Evolutionary conservation across 1,139 yeast species (phyloP).

Genomic region (Scheffersomyces segobiensis): DNA sequence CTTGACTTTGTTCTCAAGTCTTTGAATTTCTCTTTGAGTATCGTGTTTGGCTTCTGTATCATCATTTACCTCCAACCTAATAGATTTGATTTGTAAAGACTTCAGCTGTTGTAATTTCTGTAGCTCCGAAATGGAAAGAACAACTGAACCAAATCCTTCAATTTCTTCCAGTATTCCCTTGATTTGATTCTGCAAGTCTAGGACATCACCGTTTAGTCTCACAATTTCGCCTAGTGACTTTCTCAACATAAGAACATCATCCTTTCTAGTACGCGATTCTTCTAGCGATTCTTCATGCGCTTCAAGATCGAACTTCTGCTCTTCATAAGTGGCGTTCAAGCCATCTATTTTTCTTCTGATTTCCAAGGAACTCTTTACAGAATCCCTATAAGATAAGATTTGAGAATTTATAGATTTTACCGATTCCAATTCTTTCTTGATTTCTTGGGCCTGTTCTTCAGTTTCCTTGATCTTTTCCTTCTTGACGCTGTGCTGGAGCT

Average conservation of each 20-base stretch:
- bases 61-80: slow-evolving; percentile 46
- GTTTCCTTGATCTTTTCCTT: slow-evolving; percentile 39
- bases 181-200: slow-evolving; percentile 31
- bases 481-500: slow-evolving; percentile 36
- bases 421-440: slow-evolving; percentile 30
- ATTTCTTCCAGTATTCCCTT: slow-evolving; percentile 39
- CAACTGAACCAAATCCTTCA: slow-evolving; percentile 28
- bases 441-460: slow-evolving; percentile 31
- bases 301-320: slow-evolving; percentile 10
- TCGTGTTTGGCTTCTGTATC: slow-evolving; percentile 52
- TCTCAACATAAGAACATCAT: slow-evolving; percentile 15
- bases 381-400: slow-evolving; percentile 27
- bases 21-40: slow-evolving; percentile 47
- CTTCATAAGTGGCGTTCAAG: slow-evolving; percentile 12
- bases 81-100: slow-evolving; percentile 41
- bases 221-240: slow-evolving; percentile 38
- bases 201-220: slow-evolving; percentile 38
- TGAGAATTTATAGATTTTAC: slow-evolving; percentile 27
- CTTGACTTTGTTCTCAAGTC: slow-evolving; percentile 53
- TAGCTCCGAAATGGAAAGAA: slow-evolving; percentile 48
- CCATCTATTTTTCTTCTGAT: slow-evolving; percentile 8
- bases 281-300: slow-evolving; percentile 12
- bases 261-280: slow-evolving; percentile 10
- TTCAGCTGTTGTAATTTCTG: slow-evolving; percentile 50
- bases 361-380: slow-evolving; percentile 9